Evolutionary conservation across 2,329 filamentous ascomycete species (phyloP).

Genomic region (Cercospora sp.): DNA sequence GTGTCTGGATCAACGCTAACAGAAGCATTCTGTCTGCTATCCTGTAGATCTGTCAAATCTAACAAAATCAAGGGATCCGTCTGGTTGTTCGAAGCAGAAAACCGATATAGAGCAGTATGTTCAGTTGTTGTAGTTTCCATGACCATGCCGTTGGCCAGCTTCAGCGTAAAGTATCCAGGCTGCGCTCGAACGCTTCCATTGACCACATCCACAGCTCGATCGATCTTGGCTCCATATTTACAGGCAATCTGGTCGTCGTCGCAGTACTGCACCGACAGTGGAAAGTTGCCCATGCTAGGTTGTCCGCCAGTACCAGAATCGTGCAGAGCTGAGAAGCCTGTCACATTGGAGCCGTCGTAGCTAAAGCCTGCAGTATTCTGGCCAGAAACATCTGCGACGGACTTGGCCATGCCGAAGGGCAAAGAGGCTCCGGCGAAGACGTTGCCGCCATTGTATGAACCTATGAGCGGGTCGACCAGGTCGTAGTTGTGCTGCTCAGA

Average conservation of each 20-base stretch:
- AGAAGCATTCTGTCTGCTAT: constrained; percentile 52
- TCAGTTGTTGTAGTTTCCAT: constrained; percentile 62
- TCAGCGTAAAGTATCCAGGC: constrained; percentile 61
- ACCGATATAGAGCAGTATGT: constrained; percentile 60
- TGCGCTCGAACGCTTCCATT: constrained; percentile 53
- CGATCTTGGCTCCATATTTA: constrained; percentile 50
- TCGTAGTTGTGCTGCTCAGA: constrained; percentile 22
- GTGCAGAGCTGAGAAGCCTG: constrained; percentile 51
- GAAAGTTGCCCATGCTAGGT: constrained; percentile 28
- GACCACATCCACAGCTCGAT: constrained; percentile 52
- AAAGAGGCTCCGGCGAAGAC: constrained; percentile 44
- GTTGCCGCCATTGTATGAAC: constrained; percentile 43
- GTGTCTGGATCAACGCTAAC: constrained; percentile 54
- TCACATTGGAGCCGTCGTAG: constrained; percentile 47
- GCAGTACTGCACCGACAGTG: constrained; percentile 30
- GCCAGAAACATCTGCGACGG: constrained; percentile 48
- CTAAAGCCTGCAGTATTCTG: constrained; percentile 60
- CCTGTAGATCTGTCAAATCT: constrained; percentile 59
- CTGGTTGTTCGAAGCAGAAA: constrained; percentile 46
- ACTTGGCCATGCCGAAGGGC: constrained; percentile 50
- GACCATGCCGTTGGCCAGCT: constrained; percentile 55
- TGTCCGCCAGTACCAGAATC: constrained; percentile 52
- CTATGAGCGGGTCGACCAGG: constrained; percentile 46
- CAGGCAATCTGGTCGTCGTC: constrained; percentile 40
- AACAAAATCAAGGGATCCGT: constrained; percentile 57